These are phyloP conservation scores for Incumbomyces delicatus DNA, from an alignment of 2,329 filamentous ascomycete genomes.

Conservation along the genomic window DNA sequence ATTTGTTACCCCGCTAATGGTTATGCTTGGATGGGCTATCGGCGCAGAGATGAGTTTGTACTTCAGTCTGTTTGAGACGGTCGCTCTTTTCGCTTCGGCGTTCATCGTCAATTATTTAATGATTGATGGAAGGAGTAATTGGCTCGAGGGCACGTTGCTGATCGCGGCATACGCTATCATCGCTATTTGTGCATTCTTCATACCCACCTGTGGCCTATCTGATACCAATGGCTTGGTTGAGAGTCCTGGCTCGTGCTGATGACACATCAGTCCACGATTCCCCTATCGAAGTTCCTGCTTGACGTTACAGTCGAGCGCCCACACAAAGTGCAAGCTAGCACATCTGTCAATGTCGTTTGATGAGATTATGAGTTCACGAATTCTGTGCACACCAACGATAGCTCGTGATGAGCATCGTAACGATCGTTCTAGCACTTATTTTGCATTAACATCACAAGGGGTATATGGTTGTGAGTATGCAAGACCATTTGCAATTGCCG, in stretches of 20 bases:
- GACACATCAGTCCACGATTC: background rate
- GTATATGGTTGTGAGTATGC: no score
- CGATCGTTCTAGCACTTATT: no score
- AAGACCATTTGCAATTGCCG: no score
- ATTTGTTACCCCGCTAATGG: constrained; percentile 60
- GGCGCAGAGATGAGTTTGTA: constrained; percentile 65
- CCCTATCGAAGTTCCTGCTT: background rate
- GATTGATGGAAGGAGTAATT: constrained; percentile 75
- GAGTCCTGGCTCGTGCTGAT: constrained; percentile 1
- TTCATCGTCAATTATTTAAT: constrained; percentile 85
- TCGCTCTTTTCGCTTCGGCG: constrained; percentile 72
- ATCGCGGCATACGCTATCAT: constrained; percentile 61
- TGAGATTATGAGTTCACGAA: background rate
- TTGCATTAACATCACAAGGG: no score
- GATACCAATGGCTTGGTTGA: constrained; percentile 16
- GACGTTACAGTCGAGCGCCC: background rate
- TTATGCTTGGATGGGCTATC: constrained; percentile 63
- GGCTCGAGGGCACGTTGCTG: constrained; percentile 62
- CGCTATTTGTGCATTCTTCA: constrained; percentile 56
- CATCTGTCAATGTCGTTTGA: background rate
- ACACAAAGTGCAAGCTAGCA: background rate
- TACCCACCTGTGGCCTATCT: constrained; percentile 39
- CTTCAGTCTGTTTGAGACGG: constrained; percentile 82
- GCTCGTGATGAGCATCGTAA: no score
- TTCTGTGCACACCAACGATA: background rate